These are phyloP conservation scores for Middelhovenomyces tepae DNA, from an alignment of 805 yeast genomes.

Conservation along the genomic window DNA sequence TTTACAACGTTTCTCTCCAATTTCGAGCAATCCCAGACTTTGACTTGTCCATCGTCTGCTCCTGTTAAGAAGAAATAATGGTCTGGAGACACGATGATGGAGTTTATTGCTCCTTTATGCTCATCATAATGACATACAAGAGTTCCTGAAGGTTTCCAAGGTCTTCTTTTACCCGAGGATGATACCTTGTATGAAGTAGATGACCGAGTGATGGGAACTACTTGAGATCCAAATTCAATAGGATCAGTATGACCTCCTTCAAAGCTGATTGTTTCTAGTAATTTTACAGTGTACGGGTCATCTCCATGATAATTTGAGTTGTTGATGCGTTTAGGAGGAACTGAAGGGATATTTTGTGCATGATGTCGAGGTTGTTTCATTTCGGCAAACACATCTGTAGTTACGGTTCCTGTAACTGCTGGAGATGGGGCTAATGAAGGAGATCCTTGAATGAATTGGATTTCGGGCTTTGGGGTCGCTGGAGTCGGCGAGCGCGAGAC, in stretches of 20 bases:
- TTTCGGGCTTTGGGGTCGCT: not conserved
- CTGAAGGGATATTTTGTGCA: slow-evolving; percentile 6
- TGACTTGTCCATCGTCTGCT: slow-evolving; percentile 62
- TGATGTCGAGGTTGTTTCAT: slow-evolving; percentile 8
- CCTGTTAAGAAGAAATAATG: slow-evolving; percentile 66
- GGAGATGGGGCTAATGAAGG: slow-evolving; percentile 5
- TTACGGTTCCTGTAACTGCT: slow-evolving; percentile 11
- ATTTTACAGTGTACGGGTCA: slow-evolving; percentile 53
- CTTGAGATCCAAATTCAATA: slow-evolving; percentile 53
- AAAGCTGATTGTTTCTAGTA: slow-evolving; percentile 43
- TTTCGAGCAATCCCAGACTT: slow-evolving; percentile 67
- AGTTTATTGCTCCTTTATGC: slow-evolving; percentile 49
- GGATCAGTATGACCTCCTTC: slow-evolving; percentile 53
- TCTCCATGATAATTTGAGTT: slow-evolving; percentile 52
- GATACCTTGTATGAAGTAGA: not conserved
- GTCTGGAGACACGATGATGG: slow-evolving; percentile 52
- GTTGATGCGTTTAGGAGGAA: slow-evolving; percentile 25
- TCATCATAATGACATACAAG: slow-evolving; percentile 59
- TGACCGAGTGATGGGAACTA: slow-evolving; percentile 4
- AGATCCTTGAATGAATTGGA: not conserved
- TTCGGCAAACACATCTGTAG: slow-evolving; percentile 16
- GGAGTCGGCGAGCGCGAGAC: not conserved
- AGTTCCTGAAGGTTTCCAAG: slow-evolving; percentile 38
- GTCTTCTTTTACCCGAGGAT: slow-evolving; percentile 1
- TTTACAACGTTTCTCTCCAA: slow-evolving; percentile 49